Percentiles rank a stretch among this genome's conserved stretches.
Conservation (phyloP, 805 yeast genomes). For the Zygoascus biomembranicola region DNA sequence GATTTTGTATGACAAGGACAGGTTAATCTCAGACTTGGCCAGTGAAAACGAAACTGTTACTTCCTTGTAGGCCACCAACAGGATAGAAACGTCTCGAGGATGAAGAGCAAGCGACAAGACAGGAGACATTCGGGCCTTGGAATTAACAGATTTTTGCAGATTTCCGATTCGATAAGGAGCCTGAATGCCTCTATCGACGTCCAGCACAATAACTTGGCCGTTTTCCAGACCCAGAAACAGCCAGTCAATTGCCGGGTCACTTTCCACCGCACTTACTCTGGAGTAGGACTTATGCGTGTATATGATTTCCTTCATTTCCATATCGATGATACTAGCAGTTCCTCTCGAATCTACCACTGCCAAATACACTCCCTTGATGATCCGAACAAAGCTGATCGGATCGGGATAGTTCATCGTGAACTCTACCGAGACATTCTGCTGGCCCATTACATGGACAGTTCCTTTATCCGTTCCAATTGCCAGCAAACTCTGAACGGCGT, state of each 20-base stretch:
- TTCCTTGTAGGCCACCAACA: slow-evolving; percentile 65
- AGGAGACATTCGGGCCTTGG: slow-evolving; percentile 51
- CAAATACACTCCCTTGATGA: slow-evolving; percentile 75
- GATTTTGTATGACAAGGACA: slow-evolving; percentile 52
- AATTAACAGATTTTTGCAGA: slow-evolving; percentile 55
- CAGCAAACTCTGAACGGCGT: slow-evolving; percentile 78
- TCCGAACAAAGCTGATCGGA: slow-evolving; percentile 39
- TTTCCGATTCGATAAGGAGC: slow-evolving; percentile 64
- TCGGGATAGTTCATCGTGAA: slow-evolving; percentile 42
- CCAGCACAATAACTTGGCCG: slow-evolving; percentile 66
- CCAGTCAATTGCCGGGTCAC: slow-evolving; percentile 89
- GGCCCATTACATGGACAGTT: slow-evolving; percentile 74
- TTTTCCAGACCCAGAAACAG: slow-evolving; percentile 68
- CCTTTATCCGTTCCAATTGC: slow-evolving; percentile 72
- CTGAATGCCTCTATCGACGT: slow-evolving; percentile 66
- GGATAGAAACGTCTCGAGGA: slow-evolving; percentile 79
- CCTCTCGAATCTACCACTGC: slow-evolving; percentile 60
- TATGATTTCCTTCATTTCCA: slow-evolving; percentile 53
- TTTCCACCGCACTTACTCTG: slow-evolving; percentile 55
- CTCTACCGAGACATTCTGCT: slow-evolving; percentile 64
- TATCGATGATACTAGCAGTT: slow-evolving; percentile 58
- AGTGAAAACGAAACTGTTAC: slow-evolving; percentile 65
- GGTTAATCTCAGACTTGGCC: slow-evolving; percentile 46
- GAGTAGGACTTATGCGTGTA: slow-evolving; percentile 57
- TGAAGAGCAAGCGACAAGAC: slow-evolving; percentile 67